Evolutionary conservation across 495 filamentous ascomycete genomes (phyloP).

Genomic region (Podospora sp.): DNA sequence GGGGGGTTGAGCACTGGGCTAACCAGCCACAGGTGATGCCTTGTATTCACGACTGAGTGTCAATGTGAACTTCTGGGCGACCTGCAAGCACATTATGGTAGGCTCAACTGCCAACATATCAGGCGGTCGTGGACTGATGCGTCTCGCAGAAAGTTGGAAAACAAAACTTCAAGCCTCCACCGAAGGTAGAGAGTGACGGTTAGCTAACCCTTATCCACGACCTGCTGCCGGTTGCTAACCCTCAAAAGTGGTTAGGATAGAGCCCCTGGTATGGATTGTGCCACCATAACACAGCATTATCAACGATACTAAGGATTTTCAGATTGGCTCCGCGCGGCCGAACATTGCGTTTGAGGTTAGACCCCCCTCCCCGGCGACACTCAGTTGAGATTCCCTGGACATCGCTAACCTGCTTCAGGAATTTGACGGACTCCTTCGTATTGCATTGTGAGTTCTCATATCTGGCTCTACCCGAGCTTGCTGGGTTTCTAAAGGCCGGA

Average conservation of each 20-base stretch:
- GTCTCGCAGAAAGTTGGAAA: constrained; percentile 70
- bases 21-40: constrained; percentile 74
- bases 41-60: constrained; percentile 86
- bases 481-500: constrained; percentile 46
- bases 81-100: constrained; percentile 75
- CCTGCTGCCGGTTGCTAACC: constrained; percentile 6
- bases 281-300: constrained; percentile 14
- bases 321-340: constrained; percentile 71
- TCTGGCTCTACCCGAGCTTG: background rate
- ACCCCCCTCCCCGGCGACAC: background rate
- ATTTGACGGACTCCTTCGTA: constrained; percentile 86
- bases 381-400: too few species aligned
- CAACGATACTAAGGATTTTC: constrained; percentile 67
- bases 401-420: constrained; percentile 47
- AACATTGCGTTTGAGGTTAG: constrained; percentile 74
- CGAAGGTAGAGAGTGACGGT: constrained; percentile 80
- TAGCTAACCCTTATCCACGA: constrained; percentile 52
- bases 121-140: background rate
- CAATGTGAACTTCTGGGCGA: constrained; percentile 94
- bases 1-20: constrained; percentile 29
- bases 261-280: constrained; percentile 27
- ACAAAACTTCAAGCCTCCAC: constrained; percentile 94
- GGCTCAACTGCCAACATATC: background rate
- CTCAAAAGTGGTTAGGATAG: constrained; percentile 33
- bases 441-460: constrained; percentile 59